Conservation (phyloP, 2,329 filamentous ascomycete species). For the Alternaria novae-zelandiae region DNA sequence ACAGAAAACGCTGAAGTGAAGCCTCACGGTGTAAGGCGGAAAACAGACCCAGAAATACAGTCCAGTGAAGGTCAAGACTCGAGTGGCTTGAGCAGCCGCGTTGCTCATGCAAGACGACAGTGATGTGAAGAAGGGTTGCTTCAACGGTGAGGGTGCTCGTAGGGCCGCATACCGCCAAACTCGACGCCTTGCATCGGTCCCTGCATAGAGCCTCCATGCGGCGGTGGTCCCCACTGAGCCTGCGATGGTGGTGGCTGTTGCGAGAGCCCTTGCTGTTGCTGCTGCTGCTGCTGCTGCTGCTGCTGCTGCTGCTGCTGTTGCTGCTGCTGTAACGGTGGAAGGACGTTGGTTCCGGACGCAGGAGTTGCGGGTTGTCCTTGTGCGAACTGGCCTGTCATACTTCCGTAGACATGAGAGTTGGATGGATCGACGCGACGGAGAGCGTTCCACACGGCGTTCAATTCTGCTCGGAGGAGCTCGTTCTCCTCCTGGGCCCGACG, state of each 20-base stretch:
- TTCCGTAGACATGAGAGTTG: conserved; percentile 56
- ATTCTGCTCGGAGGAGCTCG: conserved; percentile 54
- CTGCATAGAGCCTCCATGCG: neutral
- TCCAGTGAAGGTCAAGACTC: neutral
- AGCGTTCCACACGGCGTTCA: conserved; percentile 54
- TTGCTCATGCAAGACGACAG: neutral
- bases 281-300: conserved; percentile 21
- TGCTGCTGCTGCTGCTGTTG: conserved; percentile 43
- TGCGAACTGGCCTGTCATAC: conserved; percentile 52
- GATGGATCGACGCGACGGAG: conserved; percentile 55
- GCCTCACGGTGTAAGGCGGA: neutral
- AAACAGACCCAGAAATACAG: neutral
- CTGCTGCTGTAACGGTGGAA: conserved; percentile 49
- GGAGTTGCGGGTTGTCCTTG: conserved; percentile 46
- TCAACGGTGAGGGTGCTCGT: conserved; percentile 42
- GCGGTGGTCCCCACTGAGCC: conserved; percentile 44
- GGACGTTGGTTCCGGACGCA: conserved; percentile 36
- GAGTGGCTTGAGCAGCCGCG: neutral
- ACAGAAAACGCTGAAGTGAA: neutral
- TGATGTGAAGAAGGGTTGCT: neutral
- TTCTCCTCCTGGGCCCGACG: conserved; percentile 56
- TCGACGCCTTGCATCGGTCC: conserved; percentile 59
- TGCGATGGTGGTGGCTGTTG: conserved; percentile 40
- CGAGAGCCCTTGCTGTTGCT: conserved; percentile 7
- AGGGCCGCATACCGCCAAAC: conserved; percentile 49